Percentiles rank a stretch among this genome's conserved stretches.
Conservation (phyloP, 495 filamentous ascomycete species). For the Trichoderma reesei region DNA sequence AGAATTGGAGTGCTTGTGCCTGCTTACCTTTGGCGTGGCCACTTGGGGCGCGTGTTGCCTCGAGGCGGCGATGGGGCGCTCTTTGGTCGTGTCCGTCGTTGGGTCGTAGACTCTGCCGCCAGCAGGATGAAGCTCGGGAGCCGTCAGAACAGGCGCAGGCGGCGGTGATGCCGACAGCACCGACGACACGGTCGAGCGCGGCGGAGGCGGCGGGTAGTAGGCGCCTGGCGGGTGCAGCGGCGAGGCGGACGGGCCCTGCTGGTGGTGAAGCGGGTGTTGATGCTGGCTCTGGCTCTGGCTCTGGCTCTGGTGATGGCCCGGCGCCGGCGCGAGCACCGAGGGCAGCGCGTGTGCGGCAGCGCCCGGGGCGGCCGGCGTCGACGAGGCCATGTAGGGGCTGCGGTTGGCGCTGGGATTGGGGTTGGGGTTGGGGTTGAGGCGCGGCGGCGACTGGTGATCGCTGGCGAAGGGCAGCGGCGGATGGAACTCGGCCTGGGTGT, state of each 20-base stretch:
- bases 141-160: conserved; percentile 24
- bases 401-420: neutral
- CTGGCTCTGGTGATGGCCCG: conserved; percentile 4
- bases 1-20: too few species aligned
- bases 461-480: conserved; percentile 13
- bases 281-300: neutral
- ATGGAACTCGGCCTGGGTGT: conserved; percentile 11
- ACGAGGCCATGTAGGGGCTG: conserved; percentile 9
- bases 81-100: conserved; percentile 38
- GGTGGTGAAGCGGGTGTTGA: neutral
- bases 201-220: conserved; percentile 17
- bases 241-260: conserved; percentile 6
- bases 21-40: conserved; percentile 33
- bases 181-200: neutral
- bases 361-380: neutral
- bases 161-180: conserved; percentile 6
- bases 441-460: conserved; percentile 10
- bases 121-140: conserved; percentile 11
- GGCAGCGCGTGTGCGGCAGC: conserved; percentile 4
- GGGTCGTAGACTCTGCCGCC: conserved; percentile 47
- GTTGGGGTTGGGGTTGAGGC: neutral
- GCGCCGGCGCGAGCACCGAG: neutral
- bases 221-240: conserved; percentile 11
- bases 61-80: conserved; percentile 33
- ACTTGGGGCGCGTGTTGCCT: conserved; percentile 27